Evolutionary conservation across 768 basidiomycete genomes (phyloP).

Genomic region (Daedaleopsis nitida): DNA sequence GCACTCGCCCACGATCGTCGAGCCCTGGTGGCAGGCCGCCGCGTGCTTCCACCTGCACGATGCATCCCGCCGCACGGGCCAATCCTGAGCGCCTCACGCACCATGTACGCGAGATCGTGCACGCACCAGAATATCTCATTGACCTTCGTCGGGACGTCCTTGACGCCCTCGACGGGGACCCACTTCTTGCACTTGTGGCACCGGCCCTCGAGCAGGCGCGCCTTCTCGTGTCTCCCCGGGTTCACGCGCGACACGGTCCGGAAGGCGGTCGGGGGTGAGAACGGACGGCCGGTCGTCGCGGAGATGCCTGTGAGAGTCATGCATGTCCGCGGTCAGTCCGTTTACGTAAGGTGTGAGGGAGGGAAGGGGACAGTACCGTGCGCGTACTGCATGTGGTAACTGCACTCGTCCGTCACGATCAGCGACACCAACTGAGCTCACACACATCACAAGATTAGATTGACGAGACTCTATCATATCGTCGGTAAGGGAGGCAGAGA

Average conservation of each 20-base stretch:
- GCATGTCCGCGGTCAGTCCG: neutral
- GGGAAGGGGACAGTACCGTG: slow-evolving; percentile 52
- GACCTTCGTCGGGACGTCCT: slow-evolving; percentile 74
- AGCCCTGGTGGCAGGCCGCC: slow-evolving; percentile 68
- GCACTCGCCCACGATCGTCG: slow-evolving; percentile 54
- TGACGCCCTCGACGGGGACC: slow-evolving; percentile 72
- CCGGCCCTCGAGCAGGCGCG: slow-evolving; percentile 62
- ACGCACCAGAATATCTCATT: slow-evolving; percentile 73
- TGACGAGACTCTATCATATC: neutral
- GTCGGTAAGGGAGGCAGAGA: neutral
- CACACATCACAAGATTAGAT: no score
- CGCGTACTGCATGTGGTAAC: slow-evolving; percentile 82
- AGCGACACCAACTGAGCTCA: neutral
- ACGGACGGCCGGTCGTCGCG: slow-evolving; percentile 65
- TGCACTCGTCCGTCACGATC: slow-evolving; percentile 26
- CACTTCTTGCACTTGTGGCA: slow-evolving; percentile 80
- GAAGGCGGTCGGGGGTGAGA: slow-evolving; percentile 74
- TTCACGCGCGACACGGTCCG: slow-evolving; percentile 47
- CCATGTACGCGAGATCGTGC: no score
- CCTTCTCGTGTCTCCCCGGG: slow-evolving; percentile 61
- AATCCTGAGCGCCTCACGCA: no score
- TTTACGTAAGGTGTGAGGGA: no score
- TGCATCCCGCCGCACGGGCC: no score
- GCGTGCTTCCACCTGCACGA: slow-evolving; percentile 86
- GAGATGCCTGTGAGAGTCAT: slow-evolving; percentile 58